Evolutionary conservation across 176 grass and related monocot genomes (phyloP).

Genomic region (Phyllostachys edulis): DNA sequence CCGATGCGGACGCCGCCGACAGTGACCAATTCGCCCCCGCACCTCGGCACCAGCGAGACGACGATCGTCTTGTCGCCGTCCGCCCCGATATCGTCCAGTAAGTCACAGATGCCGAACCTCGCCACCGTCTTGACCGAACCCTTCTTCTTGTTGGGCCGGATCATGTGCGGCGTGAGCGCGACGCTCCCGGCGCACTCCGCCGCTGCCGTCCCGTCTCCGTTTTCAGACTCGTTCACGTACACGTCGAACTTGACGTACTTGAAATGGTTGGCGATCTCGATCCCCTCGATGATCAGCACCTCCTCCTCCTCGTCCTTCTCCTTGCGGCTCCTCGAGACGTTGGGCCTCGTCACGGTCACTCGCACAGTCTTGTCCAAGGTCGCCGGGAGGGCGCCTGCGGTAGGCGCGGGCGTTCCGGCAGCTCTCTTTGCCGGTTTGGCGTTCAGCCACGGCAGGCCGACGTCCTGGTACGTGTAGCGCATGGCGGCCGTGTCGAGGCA

Average conservation of each 20-base stretch:
- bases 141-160: conserved; percentile 1
- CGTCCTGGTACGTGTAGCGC: conserved; percentile 61
- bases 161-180: conserved; percentile 48
- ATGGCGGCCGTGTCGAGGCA: conserved; percentile 38
- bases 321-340: conserved; percentile 22
- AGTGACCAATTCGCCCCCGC: conserved; percentile 31
- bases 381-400: conserved; percentile 33
- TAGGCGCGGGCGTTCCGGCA: background rate
- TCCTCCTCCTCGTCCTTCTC: conserved; percentile 67
- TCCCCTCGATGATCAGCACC: conserved; percentile 59
- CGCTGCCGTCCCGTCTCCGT: conserved; percentile 1
- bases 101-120: conserved; percentile 60
- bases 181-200: conserved; percentile 66
- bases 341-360: conserved; percentile 46
- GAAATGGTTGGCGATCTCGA: conserved; percentile 32
- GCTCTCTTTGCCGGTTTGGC: background rate
- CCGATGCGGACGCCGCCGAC: conserved; percentile 45
- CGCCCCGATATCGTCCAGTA: conserved; percentile 52
- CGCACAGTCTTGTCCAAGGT: conserved; percentile 28
- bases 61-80: conserved; percentile 46
- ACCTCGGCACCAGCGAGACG: conserved; percentile 62
- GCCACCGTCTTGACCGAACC: conserved; percentile 29
- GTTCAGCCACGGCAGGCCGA: conserved; percentile 54
- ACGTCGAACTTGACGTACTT: conserved; percentile 77
- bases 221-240: conserved; percentile 36